Evolutionary conservation across 257 asterid species (phyloP).

Genomic region (Misopates orontium): DNA sequence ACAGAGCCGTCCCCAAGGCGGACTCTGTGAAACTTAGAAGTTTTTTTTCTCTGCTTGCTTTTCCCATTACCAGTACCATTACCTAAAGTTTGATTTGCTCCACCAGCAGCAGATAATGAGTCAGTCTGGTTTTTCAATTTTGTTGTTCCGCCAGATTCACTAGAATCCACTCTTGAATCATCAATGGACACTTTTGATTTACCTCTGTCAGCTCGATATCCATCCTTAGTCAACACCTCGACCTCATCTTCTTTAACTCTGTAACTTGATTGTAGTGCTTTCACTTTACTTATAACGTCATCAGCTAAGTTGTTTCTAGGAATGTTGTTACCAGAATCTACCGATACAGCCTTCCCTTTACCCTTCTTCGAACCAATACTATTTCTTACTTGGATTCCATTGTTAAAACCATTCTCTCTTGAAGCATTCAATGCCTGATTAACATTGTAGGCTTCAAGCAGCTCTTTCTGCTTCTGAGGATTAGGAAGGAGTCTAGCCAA

Average conservation of each 20-base stretch:
- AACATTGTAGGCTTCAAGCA: conserved; percentile 69
- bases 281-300: conserved; percentile 51
- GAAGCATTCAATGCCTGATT: conserved; percentile 37
- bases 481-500: conserved; percentile 87
- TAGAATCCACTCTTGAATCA: conserved; percentile 33
- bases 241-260: conserved; percentile 56
- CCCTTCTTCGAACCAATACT: conserved; percentile 50
- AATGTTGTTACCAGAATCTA: conserved; percentile 39
- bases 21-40: conserved; percentile 73
- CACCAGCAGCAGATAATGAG: conserved; percentile 35
- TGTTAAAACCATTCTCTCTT: conserved; percentile 38
- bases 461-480: conserved; percentile 72
- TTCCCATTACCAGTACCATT: conserved; percentile 51
- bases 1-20: conserved; percentile 83
- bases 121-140: conserved; percentile 40
- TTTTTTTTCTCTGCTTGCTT: conserved; percentile 76
- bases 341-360: conserved; percentile 61
- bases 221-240: conserved; percentile 82
- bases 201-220: conserved; percentile 64
- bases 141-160: conserved; percentile 33
- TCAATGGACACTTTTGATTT: conserved; percentile 48
- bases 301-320: conserved; percentile 51
- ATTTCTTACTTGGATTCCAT: conserved; percentile 34
- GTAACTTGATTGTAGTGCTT: conserved; percentile 62
- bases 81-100: conserved; percentile 38